Conservation (phyloP, 2,329 filamentous ascomycete genomes). For the Chalara sp. region DNA sequence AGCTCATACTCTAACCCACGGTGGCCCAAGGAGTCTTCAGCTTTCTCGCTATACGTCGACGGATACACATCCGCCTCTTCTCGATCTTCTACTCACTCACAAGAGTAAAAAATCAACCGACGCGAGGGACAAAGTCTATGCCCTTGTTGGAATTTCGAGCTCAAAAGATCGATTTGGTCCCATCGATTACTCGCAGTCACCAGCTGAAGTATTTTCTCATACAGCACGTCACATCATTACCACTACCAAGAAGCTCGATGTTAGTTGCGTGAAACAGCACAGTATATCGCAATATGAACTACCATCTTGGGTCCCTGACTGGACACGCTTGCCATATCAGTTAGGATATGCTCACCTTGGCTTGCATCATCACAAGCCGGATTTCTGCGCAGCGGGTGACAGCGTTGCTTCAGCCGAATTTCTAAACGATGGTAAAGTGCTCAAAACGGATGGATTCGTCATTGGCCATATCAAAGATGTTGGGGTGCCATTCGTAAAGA, state of each 20-base stretch:
- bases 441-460: constrained; percentile 14
- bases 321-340: constrained; percentile 14
- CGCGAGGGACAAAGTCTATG: constrained; percentile 24
- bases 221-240: constrained; percentile 20
- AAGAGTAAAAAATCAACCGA: constrained; percentile 24
- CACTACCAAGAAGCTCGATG: constrained; percentile 14
- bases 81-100: constrained; percentile 20
- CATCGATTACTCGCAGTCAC: constrained; percentile 17
- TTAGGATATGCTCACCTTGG: constrained; percentile 12
- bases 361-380: constrained; percentile 16
- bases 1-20: constrained; percentile 14
- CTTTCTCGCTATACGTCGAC: constrained; percentile 15
- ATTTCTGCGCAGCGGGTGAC: constrained; percentile 15
- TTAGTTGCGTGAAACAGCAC: constrained; percentile 21
- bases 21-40: constrained; percentile 18
- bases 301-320: constrained; percentile 21
- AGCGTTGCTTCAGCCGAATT: constrained; percentile 12
- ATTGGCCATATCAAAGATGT: constrained; percentile 14
- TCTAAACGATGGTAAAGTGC: constrained; percentile 9
- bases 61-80: constrained; percentile 11
- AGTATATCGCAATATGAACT: constrained; percentile 7
- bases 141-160: constrained; percentile 21
- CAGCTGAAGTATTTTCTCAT: constrained; percentile 16
- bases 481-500: constrained; percentile 12
- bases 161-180: constrained; percentile 12